Conservation (phyloP, 805 yeast species). For the Lachancea meyersii region DNA sequence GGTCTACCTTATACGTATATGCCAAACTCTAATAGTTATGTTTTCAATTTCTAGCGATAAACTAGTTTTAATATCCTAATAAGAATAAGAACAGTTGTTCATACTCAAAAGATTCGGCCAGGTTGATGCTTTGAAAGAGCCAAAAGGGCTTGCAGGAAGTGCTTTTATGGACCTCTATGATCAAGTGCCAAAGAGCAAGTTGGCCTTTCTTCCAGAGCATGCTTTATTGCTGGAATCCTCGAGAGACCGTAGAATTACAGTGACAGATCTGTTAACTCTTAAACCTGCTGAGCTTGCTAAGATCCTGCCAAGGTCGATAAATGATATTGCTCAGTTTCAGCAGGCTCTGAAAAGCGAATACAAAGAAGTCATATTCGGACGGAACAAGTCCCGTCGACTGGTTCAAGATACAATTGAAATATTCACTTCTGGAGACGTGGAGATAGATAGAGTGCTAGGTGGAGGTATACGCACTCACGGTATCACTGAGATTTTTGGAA, state of each 20-base stretch:
- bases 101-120: too few relatives aligned
- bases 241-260: constrained; percentile 30
- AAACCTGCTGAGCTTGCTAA: constrained; percentile 33
- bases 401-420: constrained; percentile 6
- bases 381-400: constrained; percentile 5
- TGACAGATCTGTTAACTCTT: constrained; percentile 38
- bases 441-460: constrained; percentile 43
- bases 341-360: constrained; percentile 15
- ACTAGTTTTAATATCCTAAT: too few relatives aligned
- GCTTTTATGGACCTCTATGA: constrained; percentile 38
- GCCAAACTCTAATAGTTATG: too few relatives aligned
- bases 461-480: constrained; percentile 54
- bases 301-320: constrained; percentile 30
- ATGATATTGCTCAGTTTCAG: constrained; percentile 30
- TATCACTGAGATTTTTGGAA: constrained; percentile 75
- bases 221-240: constrained; percentile 27
- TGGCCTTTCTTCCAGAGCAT: constrained; percentile 34
- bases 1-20: too few relatives aligned
- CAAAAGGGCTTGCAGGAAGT: neutral
- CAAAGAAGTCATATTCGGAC: constrained; percentile 11
- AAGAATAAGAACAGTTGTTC: too few relatives aligned
- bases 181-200: constrained; percentile 34
- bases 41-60: too few relatives aligned
- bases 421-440: constrained; percentile 49
- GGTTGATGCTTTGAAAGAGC: too few relatives aligned